A percentile compares a stretch with the other conserved stretches of the same genome.
Conservation (phyloP, 257 asterid genomes). For the Rhazya stricta region DNA sequence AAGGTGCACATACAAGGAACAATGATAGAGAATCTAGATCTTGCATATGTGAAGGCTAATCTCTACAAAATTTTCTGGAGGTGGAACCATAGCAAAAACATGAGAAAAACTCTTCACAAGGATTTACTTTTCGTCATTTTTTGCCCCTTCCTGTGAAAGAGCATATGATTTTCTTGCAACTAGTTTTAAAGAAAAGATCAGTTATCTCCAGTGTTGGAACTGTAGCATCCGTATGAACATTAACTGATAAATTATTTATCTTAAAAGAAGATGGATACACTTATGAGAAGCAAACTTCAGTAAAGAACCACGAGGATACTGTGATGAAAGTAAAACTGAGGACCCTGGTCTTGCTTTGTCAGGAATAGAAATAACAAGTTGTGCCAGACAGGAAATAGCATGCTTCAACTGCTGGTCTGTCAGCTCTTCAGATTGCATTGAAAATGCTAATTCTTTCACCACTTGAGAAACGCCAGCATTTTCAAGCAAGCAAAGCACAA, state of each 20-base stretch:
- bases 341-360: slow-evolving; percentile 82
- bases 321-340: slow-evolving; percentile 63
- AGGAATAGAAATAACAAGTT: slow-evolving; percentile 81
- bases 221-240: neutral
- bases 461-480: slow-evolving; percentile 50
- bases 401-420: slow-evolving; percentile 51
- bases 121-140: neutral
- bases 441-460: slow-evolving; percentile 45
- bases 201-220: neutral
- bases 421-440: slow-evolving; percentile 37
- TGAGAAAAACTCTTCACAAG: neutral
- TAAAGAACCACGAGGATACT: slow-evolving; percentile 54
- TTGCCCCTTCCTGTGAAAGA: neutral
- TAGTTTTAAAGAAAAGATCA: neutral
- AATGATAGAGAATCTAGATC: neutral
- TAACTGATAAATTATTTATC: neutral
- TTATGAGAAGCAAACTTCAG: neutral
- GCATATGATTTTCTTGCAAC: neutral
- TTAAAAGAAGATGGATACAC: neutral
- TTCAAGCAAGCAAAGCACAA: slow-evolving; percentile 73
- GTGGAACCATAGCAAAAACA: slow-evolving; percentile 13
- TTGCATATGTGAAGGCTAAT: neutral
- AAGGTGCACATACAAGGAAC: slow-evolving; percentile 1
- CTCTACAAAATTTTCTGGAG: neutral
- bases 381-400: slow-evolving; percentile 49